Base-by-base conservation (phyloP, 139 green algal species). In the Yamagishiella unicocca region DNA sequence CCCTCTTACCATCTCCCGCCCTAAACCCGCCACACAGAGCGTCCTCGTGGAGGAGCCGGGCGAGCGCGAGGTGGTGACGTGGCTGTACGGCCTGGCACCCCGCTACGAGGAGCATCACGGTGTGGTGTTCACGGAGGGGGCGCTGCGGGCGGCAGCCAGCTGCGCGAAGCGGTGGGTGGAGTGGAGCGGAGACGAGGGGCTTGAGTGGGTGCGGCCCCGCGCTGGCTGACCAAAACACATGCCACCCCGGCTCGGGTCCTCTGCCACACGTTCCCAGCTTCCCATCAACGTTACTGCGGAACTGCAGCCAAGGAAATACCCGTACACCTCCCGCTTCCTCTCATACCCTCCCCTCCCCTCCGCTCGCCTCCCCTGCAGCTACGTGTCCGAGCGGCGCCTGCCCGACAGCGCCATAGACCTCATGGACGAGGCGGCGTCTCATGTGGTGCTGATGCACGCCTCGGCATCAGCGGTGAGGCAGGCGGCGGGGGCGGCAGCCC, bases 71-170 rank as follows among this genome's bases (percentile, higher is more conserved):
- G 95, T 92, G 64, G 74, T 97, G 58, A 46, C n/a, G 29, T 95
- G 97, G 91, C 88, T 98, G 84, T 75, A 79, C 1, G 96, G 96
- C 35, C 90, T 99, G 74, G 74, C 90, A 4, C 93, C 95, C 29
- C 92, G 93, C 24, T 98, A 98, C 89, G 96, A 97, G 90, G 62
- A 92, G 19, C 92, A 97, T 83, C 96, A 99, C 86, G 88, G 90
- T 1, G 96, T 99, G 31, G 70, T 54, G 24, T 96, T 96, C 77
- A 93, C 90, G 5, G 83, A 92, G 10, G 92, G 33, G 0, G 96
- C 96, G 5, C 90, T 99, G 42, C 83, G 91, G 1, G 90, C 93
- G 27, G 96, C 96, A 1, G 96, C 95, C 21, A 38, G 64, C 24
- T 74, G 87, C 7, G 88, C 94, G 17, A 88, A 93, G 67, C 91